These are phyloP conservation scores for Dalechampia spathulata DNA, from an alignment of 441 rosid species.

Conservation along the genomic window DNA sequence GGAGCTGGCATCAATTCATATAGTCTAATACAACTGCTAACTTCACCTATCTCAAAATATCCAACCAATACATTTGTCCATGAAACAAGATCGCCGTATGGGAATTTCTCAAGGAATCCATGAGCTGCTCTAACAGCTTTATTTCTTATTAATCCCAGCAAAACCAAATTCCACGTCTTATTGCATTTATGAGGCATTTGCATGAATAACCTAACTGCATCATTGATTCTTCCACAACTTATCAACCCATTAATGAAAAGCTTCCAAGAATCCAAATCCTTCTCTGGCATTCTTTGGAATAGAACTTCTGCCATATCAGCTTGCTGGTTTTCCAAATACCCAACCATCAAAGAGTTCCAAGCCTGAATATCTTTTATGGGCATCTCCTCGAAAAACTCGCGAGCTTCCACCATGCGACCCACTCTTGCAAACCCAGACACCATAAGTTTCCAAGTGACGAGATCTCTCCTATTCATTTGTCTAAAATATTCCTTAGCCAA, in stretches of 20 bases:
- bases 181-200: conserved; percentile 35
- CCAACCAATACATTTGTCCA: conserved; percentile 39
- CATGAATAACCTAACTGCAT: conserved; percentile 21
- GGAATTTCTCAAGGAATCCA: conserved; percentile 27
- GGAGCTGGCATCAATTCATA: conserved; percentile 19
- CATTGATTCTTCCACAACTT: conserved; percentile 14
- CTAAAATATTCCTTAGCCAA: conserved; percentile 31
- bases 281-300: conserved; percentile 20
- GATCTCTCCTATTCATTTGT: conserved; percentile 23
- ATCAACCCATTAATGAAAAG: conserved; percentile 24
- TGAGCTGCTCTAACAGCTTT: conserved; percentile 30
- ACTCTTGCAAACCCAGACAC: conserved; percentile 30
- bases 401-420: conserved; percentile 30
- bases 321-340: conserved; percentile 21
- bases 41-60: conserved; percentile 30
- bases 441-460: conserved; percentile 36
- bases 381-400: conserved; percentile 27
- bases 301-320: conserved; percentile 24
- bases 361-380: conserved; percentile 31
- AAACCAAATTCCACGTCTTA: conserved; percentile 28
- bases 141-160: conserved; percentile 23
- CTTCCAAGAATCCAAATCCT: conserved; percentile 32
- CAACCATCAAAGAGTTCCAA: conserved; percentile 34
- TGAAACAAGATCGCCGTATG: conserved; percentile 21
- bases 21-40: conserved; percentile 18